Base-by-base conservation (phyloP, 2,329 filamentous ascomycete genomes). In the Byssothecium circinans region DNA sequence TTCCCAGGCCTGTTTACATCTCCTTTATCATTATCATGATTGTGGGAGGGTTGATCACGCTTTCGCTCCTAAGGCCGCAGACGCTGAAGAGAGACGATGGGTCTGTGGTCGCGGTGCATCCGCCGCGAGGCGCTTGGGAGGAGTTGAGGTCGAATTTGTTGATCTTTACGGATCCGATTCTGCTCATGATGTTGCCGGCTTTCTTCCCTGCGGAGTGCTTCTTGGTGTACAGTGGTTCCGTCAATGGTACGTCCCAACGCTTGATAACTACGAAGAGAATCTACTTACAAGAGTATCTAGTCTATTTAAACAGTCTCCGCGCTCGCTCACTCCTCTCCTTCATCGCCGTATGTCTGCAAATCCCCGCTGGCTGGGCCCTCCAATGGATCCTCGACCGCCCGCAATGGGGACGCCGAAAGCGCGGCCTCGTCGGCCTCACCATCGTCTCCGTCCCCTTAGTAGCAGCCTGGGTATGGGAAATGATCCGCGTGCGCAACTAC, bases 401-500 rank as follows among this genome's bases (percentile, higher is more conserved):
- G 14, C 50, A 52, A 8, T 66, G 62, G 61, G 60, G 62, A 8
- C 59, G 61, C 20, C 58, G 60, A 15, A 66, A 65, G 42, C 59
- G 62, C 12, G 61, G 61, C 34, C 40, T 66, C 2, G 48, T 65
- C 12, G 62, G 62, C 2, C 43, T 66, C n/a, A 64, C 59, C 7
- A 27, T 54, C 19, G 61, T 67, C 18, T 50, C 49, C 17, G 54
- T 63, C 2, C 62, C 62, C 40, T 49, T 67, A 15, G 48, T 65
- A 7, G 49, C 47, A 17, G 64, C 64, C 1, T 67, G 62, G 62
- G 45, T 64, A 0, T 67, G 64, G 64, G 64, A 67, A 46, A 67
- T 67, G 62, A 57, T 63, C 18, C 62, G 62, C n/a, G 60, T 59
- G 7, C 58, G 64, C 14, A 59, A 66, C 39, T 67, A 66, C 52